Conservation (phyloP, 2,329 filamentous ascomycete genomes). For the Hymenoscyphus fraxineus region DNA sequence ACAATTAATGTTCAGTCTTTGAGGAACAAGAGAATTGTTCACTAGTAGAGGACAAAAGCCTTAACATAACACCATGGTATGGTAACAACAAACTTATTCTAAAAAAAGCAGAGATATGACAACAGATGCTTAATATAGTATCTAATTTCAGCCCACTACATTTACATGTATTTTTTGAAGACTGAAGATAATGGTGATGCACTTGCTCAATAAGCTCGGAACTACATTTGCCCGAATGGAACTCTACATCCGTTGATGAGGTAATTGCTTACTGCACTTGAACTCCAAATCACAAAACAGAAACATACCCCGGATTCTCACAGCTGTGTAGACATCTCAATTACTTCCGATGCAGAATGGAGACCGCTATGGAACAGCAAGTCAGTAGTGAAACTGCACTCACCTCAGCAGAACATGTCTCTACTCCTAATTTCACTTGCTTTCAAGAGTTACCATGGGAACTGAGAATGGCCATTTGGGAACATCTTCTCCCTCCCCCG, state of each 20-base stretch:
- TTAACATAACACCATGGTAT: too few relatives aligned
- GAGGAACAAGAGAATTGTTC: too few relatives aligned
- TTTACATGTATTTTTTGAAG: neutral
- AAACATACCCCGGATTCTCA: neutral
- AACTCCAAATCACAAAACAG: neutral
- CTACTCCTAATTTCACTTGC: constrained; percentile 22
- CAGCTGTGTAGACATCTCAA: neutral
- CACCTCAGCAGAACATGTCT: neutral
- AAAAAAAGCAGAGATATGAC: too few relatives aligned
- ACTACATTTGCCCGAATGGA: neutral
- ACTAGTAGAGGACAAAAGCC: too few relatives aligned
- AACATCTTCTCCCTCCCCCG: constrained; percentile 14
- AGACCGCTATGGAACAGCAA: neutral
- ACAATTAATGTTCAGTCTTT: too few relatives aligned
- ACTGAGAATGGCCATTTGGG: constrained; percentile 31
- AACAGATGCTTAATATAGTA: neutral
- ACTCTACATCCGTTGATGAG: neutral
- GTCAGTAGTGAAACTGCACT: neutral
- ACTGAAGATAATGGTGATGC: neutral
- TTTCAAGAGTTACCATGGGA: constrained; percentile 31
- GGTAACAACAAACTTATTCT: too few relatives aligned
- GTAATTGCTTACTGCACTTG: neutral
- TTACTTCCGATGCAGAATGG: neutral
- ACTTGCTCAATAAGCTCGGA: neutral
- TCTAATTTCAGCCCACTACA: neutral